Base-by-base conservation (phyloP, 2,329 filamentous ascomycete species). In the Trichoderma atrobrunneum region DNA sequence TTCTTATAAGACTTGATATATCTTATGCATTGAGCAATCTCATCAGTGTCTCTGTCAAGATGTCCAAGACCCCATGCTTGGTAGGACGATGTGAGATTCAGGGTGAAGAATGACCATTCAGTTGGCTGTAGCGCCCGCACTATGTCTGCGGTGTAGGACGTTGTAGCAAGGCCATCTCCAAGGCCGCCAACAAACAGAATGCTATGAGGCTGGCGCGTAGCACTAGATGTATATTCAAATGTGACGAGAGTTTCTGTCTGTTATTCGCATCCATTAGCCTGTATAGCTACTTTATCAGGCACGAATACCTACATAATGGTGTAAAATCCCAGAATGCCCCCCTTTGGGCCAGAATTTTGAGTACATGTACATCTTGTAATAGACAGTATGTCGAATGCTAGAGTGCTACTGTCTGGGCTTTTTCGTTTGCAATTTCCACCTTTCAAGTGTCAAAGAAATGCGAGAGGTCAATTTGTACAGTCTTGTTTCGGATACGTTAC, bases 121-220 rank as follows among this genome's bases (percentile, higher is more conserved):
- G 79, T 80, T 43, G 76, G 74, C 26, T 77, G 75, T 54, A 88
- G 80, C 0, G 80, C 75, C 26, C 77, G 70, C 5, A 85, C 83
- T 70, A 89, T 80, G 7, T 79, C 75, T 64, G 81, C 75, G 3
- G 85, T 85, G 78, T 88, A 89, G 4, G 79, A 75, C 11, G 86
- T 84, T 14, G 83, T 84, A 59, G 85, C 82, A 30, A 86, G 80
- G 32, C 85, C 86, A 76, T 88, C 87, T 64, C 82, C 82, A 7
- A 89, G 82, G 54, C 87, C 87, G 69, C 85, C 86, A 72, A 88
- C 79, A 80, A 85, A 88, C 74, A 88, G 78, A 70, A 88, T 77
- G 24, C 83, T 87, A 79, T 87, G 82, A 14, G 79, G 81, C 74
- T 81, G 79, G 21, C 74, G 76, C 34, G 73, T 60, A 30, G 72